Evolutionary conservation across 1,284 basidiomycete genomes (phyloP).

Genomic region (Ceratobasidium sp.): DNA sequence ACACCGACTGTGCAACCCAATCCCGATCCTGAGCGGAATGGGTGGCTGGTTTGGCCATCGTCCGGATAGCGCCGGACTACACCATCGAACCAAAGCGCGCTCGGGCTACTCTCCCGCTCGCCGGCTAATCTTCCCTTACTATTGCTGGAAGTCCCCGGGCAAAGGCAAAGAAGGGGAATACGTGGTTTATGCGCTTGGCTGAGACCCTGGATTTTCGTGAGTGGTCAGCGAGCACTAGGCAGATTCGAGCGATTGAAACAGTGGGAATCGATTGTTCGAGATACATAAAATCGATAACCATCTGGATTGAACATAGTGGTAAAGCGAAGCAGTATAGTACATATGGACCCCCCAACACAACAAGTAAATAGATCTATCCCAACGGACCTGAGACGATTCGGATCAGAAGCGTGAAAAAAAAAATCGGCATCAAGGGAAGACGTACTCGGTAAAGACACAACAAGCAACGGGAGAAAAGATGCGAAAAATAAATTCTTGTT

Average conservation of each 20-base stretch:
- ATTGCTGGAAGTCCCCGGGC: neutral
- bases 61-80: neutral
- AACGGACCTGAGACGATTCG: slow-evolving; percentile 1
- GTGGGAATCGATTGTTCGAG: slow-evolving; percentile 22
- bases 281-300: slow-evolving; percentile 27
- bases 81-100: neutral
- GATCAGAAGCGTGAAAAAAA: slow-evolving; percentile 14
- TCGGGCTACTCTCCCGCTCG: neutral
- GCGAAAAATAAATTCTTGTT: neutral
- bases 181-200: neutral
- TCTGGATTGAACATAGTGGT: slow-evolving; percentile 18
- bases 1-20: neutral
- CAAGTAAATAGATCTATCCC: slow-evolving; percentile 38
- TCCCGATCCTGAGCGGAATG: neutral
- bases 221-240: slow-evolving; percentile 13
- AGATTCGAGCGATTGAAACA: neutral
- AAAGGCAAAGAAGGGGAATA: neutral
- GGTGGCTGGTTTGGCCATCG: neutral
- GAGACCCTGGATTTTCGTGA: slow-evolving; percentile 4
- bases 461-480: slow-evolving; percentile 2
- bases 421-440: slow-evolving; percentile 5
- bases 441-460: slow-evolving; percentile 5
- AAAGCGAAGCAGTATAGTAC: slow-evolving; percentile 18
- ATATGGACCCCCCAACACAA: slow-evolving; percentile 15
- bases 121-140: neutral